Conservation (phyloP, 2,329 filamentous ascomycete genomes). For the Alternaria atra region DNA sequence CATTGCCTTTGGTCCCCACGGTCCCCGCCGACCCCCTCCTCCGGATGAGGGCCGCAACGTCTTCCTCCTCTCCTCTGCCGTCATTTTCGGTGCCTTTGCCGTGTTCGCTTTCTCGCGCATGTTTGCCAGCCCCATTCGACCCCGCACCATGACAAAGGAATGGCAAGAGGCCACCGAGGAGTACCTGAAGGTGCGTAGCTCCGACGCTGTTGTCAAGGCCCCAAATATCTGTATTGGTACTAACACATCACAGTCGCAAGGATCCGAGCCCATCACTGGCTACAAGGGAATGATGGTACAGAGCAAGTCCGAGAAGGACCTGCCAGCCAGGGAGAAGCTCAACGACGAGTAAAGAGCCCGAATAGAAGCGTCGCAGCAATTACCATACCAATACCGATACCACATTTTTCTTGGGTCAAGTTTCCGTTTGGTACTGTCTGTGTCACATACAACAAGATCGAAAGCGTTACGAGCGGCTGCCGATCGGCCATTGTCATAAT, state of each 20-base stretch:
- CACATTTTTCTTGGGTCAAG: constrained; percentile 49
- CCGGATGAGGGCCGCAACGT: constrained; percentile 87
- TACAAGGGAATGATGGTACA: constrained; percentile 54
- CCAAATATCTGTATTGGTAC: constrained; percentile 12
- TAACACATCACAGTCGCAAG: constrained; percentile 45
- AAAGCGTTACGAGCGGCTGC: constrained; percentile 36
- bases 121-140: constrained; percentile 71
- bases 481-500: constrained; percentile 47
- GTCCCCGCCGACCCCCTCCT: constrained; percentile 82
- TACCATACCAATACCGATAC: constrained; percentile 43
- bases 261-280: constrained; percentile 50
- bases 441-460: constrained; percentile 43
- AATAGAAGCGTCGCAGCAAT: constrained; percentile 33
- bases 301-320: constrained; percentile 48
- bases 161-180: constrained; percentile 97
- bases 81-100: constrained; percentile 71
- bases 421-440: constrained; percentile 49
- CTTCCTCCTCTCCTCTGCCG: constrained; percentile 74
- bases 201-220: constrained; percentile 3
- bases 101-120: constrained; percentile 77
- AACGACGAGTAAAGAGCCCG: constrained; percentile 44
- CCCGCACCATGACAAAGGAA: constrained; percentile 93
- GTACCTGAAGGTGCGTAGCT: constrained; percentile 79
- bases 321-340: constrained; percentile 35
- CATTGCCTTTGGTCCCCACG: constrained; percentile 97